Evolutionary conservation across 768 basidiomycete genomes (phyloP).

Genomic region (Suillus spraguei): DNA sequence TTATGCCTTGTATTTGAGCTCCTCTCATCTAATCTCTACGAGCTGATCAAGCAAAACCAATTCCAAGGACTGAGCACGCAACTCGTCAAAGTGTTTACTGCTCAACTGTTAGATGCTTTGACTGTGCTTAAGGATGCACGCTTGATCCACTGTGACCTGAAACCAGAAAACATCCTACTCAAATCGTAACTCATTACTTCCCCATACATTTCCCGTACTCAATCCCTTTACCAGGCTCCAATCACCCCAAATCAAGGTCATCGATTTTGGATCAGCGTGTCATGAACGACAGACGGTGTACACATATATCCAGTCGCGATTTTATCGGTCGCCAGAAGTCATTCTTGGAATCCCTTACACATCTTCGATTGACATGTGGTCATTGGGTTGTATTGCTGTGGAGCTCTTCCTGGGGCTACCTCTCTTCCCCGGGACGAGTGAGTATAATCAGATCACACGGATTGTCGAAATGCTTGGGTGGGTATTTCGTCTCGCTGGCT

Average conservation of each 20-base stretch:
- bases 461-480: conserved; percentile 99
- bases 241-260: conserved; percentile 98
- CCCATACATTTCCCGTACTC: conserved; percentile 7
- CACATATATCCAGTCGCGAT: conserved; percentile 98
- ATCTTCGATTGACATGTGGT: conserved; percentile 99
- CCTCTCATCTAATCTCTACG: conserved; percentile 95
- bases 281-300: conserved; percentile 99
- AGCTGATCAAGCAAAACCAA: conserved; percentile 99
- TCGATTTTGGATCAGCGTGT: conserved; percentile 98
- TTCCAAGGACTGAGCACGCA: conserved; percentile 97
- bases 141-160: conserved; percentile 97
- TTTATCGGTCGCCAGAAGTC: conserved; percentile 98
- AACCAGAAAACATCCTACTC: conserved; percentile 97
- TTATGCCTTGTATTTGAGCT: conserved; percentile 98
- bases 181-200: conserved; percentile 67
- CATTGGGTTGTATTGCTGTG: conserved; percentile 96
- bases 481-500: conserved; percentile 31
- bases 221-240: conserved; percentile 62
- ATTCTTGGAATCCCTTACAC: conserved; percentile 94
- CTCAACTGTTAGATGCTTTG: conserved; percentile 90
- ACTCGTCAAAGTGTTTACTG: conserved; percentile 98
- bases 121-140: conserved; percentile 93
- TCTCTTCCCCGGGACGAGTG: conserved; percentile 97
- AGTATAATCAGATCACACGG: conserved; percentile 96
- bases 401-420: conserved; percentile 97